Evolutionary conservation across 2,329 filamentous ascomycete genomes (phyloP).

Genomic region (Aspergillus sp.): DNA sequence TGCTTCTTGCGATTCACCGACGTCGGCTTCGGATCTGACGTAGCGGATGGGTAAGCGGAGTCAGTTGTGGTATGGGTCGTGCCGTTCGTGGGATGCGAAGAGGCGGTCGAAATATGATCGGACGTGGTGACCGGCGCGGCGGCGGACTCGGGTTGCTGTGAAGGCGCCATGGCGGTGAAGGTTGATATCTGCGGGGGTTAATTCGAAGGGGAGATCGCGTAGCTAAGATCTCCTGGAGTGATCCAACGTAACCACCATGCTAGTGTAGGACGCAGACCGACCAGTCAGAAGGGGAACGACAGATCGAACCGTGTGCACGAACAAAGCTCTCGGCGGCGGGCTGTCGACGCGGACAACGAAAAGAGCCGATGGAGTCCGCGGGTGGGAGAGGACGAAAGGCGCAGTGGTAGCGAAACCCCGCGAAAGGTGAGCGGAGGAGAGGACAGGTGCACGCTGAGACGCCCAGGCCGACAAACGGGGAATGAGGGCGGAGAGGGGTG

Average conservation of each 20-base stretch:
- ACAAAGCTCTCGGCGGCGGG: constrained; percentile 1
- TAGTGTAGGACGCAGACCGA: constrained; percentile 9
- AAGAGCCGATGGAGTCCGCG: background rate
- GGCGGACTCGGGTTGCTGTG: constrained; percentile 22
- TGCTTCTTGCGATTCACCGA: constrained; percentile 89
- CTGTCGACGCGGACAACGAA: background rate
- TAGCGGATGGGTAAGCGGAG: constrained; percentile 4
- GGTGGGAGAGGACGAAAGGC: background rate
- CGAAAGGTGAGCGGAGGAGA: constrained; percentile 12
- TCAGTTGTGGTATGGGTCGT: constrained; percentile 21
- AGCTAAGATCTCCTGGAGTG: constrained; percentile 8
- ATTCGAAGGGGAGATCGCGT: constrained; percentile 1
- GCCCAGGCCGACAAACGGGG: constrained; percentile 18
- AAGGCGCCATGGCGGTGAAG: constrained; percentile 15
- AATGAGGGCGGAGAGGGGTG: constrained; percentile 29
- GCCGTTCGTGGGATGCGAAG: constrained; percentile 30
- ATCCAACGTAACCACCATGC: constrained; percentile 17
- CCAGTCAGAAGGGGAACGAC: constrained; percentile 8
- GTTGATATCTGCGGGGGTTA: constrained; percentile 7
- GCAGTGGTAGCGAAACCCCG: background rate
- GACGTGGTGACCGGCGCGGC: constrained; percentile 27
- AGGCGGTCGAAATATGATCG: constrained; percentile 23
- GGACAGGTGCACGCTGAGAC: constrained; percentile 14
- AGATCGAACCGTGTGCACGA: constrained; percentile 5
- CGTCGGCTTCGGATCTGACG: constrained; percentile 35